Conservation (phyloP, 2,329 filamentous ascomycete genomes). For the Xylaria polymorpha region DNA sequence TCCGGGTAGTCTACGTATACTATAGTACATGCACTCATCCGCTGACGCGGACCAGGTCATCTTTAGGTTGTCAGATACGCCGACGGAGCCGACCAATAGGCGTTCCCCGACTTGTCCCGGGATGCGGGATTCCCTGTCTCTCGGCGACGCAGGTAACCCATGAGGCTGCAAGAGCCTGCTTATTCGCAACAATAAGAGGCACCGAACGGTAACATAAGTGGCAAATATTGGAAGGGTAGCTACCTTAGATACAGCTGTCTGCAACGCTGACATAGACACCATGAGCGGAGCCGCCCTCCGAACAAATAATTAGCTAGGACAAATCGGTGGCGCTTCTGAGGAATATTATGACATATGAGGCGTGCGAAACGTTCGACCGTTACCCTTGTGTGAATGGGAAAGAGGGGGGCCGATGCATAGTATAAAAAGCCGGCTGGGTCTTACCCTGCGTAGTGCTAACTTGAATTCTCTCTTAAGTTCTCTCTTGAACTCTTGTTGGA, state of each 20-base stretch:
- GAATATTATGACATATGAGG: slow-evolving; percentile 17
- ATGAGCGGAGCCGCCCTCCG: slow-evolving; percentile 1
- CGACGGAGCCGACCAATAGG: not conserved
- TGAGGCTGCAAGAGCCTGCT: slow-evolving; percentile 11
- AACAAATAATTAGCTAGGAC: not conserved
- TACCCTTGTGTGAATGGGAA: slow-evolving; percentile 2
- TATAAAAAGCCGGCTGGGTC: slow-evolving; percentile 11
- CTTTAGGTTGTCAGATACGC: not conserved
- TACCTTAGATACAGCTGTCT: not conserved
- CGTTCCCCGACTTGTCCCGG: not conserved
- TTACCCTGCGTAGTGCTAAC: not conserved
- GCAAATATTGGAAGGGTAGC: not conserved
- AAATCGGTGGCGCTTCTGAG: not conserved
- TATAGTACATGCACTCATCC: not conserved
- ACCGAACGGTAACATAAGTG: not conserved
- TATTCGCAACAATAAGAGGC: not conserved
- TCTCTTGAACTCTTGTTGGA: not conserved
- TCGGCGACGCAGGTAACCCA: not conserved
- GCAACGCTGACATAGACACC: slow-evolving; percentile 1
- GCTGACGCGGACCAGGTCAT: not conserved
- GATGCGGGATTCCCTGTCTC: not conserved
- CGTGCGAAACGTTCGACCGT: slow-evolving; percentile 10
- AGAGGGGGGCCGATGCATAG: not conserved
- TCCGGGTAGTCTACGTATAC: not conserved
- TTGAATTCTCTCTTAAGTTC: not conserved